Evolutionary conservation across 2,329 filamentous ascomycete species (phyloP).

Genomic region (Tricladium varicosporioides): DNA sequence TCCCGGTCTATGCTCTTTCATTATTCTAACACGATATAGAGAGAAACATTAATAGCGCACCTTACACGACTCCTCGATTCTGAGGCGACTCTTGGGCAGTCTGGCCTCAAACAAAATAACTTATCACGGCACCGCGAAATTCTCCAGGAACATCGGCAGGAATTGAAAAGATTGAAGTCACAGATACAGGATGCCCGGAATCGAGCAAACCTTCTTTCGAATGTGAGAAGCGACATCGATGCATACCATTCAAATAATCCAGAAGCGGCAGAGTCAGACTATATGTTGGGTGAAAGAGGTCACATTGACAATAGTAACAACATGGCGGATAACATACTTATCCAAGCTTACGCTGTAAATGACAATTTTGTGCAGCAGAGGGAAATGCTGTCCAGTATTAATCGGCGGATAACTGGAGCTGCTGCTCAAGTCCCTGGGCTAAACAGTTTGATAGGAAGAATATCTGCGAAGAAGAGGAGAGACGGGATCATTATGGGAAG

Average conservation of each 20-base stretch:
- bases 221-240: slow-evolving; percentile 88
- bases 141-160: slow-evolving; percentile 79
- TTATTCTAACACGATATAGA: slow-evolving; percentile 48
- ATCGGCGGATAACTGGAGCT: slow-evolving; percentile 83
- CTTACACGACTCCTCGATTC: slow-evolving; percentile 89
- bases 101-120: slow-evolving; percentile 96
- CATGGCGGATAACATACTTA: slow-evolving; percentile 85
- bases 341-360: slow-evolving; percentile 94
- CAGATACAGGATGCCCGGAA: slow-evolving; percentile 77
- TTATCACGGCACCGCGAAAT: slow-evolving; percentile 88
- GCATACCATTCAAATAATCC: slow-evolving; percentile 82
- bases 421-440: slow-evolving; percentile 91
- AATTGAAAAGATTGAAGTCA: slow-evolving; percentile 72
- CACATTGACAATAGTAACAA: slow-evolving; percentile 87
- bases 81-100: slow-evolving; percentile 81
- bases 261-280: slow-evolving; percentile 83
- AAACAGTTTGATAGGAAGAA: slow-evolving; percentile 86
- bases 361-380: slow-evolving; percentile 86
- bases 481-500: slow-evolving; percentile 90
- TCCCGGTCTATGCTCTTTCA: background rate
- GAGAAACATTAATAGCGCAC: slow-evolving; percentile 77
- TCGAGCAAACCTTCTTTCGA: slow-evolving; percentile 84
- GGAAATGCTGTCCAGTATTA: slow-evolving; percentile 84
- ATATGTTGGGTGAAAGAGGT: slow-evolving; percentile 89
- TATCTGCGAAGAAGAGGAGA: slow-evolving; percentile 90